Base-by-base conservation (phyloP, 1,284 basidiomycete species). In the Malassezia brasiliensis region DNA sequence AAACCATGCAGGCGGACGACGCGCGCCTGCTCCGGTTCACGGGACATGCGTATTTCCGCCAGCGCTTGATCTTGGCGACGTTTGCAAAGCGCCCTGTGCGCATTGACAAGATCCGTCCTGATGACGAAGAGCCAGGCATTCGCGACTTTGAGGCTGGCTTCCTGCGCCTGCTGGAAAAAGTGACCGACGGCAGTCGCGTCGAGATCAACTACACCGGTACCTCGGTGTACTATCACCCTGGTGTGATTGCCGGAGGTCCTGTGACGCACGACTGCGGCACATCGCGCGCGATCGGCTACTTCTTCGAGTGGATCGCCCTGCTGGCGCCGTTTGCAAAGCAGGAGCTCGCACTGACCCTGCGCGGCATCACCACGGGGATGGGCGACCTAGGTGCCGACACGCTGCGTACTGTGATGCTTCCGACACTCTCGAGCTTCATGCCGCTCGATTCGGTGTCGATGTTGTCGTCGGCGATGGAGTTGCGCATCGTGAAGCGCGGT, bases 61-160 rank as follows among this genome's bases (percentile, higher is more conserved):
- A 87, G 64, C 85, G 93, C 14, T 79, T 98, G 3, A 83, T 91
- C 0, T 81, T 98, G 6, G 87, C 88, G 1, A 80, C 96, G 14
- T 80, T 98, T 36, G 89, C 88, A 38, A 89, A 90, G 50, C 87
- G 87, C 63, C 80, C 87, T 17, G 82, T 96, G 10, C 82, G 84
- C 56, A 87, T 98, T 51, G 87, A 93, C 71, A 84, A 83, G 67
- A 96, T 99, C 62, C 83, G 94, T 14, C 80, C 88, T 0, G 85
- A 91, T 49, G 88, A 94, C 77, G 87, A 90, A 66, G 86, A 94
- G 72, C 93, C 94, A 35, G 94, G 94, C 76, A 78, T 99, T 28
- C 79, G 85, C 80, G 91, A 96, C 73, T 94, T 86, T 76, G 94
- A 98, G 78, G 84, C 94, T 51, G 93, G 87, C 68, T 81, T 96